These are phyloP conservation scores for Pseudogymnoascus sp. DNA, from an alignment of 2,329 filamentous ascomycete species.

Conservation along the genomic window DNA sequence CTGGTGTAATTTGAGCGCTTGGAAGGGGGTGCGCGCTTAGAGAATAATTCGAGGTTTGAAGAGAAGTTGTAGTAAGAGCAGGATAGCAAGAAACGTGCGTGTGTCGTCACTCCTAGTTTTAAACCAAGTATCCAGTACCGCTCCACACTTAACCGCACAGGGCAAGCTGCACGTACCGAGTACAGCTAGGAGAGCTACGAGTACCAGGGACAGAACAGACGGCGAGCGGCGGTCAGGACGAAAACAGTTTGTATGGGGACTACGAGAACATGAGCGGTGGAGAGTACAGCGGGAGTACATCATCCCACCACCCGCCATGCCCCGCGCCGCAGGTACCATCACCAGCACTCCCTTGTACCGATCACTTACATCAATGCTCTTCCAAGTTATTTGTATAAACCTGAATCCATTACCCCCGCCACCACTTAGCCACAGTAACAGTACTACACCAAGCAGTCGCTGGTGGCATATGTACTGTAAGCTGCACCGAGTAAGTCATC, in stretches of 20 bases:
- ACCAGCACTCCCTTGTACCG: background rate
- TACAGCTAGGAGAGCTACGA: background rate
- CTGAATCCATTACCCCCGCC: background rate
- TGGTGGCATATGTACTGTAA: no score
- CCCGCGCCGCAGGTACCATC: no score
- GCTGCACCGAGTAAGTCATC: background rate
- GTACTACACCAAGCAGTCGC: no score
- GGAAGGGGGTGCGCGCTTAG: background rate
- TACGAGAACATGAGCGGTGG: no score
- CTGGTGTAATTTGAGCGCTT: background rate
- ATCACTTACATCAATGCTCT: background rate
- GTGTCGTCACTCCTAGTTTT: background rate
- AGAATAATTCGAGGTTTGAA: background rate
- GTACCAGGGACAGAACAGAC: no score
- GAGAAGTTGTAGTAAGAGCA: background rate
- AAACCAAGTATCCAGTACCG: background rate
- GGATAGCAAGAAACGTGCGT: background rate
- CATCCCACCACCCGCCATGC: no score
- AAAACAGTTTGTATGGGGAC: background rate
- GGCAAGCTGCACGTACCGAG: background rate
- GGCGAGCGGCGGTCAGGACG: no score
- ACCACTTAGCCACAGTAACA: conserved; percentile 15
- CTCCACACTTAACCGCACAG: background rate
- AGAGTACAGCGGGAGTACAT: no score
- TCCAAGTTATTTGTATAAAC: background rate